These are phyloP conservation scores for Talaromyces islandicus DNA, from an alignment of 2,329 filamentous ascomycete genomes.

Conservation along the genomic window DNA sequence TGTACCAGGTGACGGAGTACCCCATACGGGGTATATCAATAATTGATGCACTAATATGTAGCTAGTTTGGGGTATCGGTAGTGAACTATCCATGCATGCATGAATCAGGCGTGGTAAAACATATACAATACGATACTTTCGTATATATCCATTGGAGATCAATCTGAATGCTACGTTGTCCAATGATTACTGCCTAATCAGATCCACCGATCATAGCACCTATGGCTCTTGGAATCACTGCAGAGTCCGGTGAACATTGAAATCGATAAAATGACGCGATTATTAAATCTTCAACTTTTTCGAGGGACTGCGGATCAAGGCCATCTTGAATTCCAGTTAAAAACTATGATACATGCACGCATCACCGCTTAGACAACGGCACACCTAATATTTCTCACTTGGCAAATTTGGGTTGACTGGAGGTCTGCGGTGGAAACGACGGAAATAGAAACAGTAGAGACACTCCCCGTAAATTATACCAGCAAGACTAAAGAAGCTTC, in stretches of 20 bases:
- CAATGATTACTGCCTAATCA: neutral
- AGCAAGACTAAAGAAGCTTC: neutral
- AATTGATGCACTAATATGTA: neutral
- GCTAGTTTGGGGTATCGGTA: neutral
- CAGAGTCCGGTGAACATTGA: neutral
- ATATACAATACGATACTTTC: neutral
- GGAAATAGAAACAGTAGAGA: neutral
- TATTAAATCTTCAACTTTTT: neutral
- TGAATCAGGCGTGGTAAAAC: neutral
- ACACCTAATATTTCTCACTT: neutral
- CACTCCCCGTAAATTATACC: neutral
- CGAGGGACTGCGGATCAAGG: neutral
- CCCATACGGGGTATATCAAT: neutral
- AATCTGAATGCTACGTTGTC: too few relatives aligned
- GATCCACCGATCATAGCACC: neutral
- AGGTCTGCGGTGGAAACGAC: neutral
- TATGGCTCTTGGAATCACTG: too few relatives aligned
- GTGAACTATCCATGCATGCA: neutral
- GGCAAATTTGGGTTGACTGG: neutral
- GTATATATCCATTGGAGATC: neutral
- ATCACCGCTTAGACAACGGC: neutral
- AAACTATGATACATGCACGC: slow-evolving; percentile 2
- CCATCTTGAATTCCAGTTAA: neutral
- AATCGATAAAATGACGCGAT: neutral
- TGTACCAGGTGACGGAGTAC: neutral